Base-by-base conservation (phyloP, 768 basidiomycete genomes). In the Mycena kentingensis region DNA sequence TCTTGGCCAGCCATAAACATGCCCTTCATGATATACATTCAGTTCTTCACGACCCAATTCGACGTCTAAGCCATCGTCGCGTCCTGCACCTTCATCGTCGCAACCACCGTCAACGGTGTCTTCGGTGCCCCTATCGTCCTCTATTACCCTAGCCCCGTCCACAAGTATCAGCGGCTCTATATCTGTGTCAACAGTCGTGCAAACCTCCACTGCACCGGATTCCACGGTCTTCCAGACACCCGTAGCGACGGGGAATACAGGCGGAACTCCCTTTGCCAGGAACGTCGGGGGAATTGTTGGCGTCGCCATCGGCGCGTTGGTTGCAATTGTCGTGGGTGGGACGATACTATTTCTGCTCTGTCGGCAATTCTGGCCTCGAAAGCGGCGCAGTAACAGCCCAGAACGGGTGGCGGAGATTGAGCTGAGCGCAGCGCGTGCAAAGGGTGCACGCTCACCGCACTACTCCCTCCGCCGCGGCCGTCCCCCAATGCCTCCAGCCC, bases 201-300 rank as follows among this genome's bases (percentile, higher is more conserved):
- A 26, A 6, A 48, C 46, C 13, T 32, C 46, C 24, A 48, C 46
- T 13, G 22, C 19, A 12, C 35, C 46, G 6, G 22, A 22, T 12
- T 35, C 46, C 12, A 48, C 46, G 6, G 28, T 46, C 25, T 36
- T 48, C n/a, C 18, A 22, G 16, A 31, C 19, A 11, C 45, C 27
- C 3, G 45, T 24, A 18, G 36, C 46, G 18, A 21, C 15, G 22
- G 34, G 46, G 8, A 5, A 5, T 10, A 10, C 41, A 25, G 41
- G 41, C 21, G 24, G 41, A 5, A 42, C 41, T 8, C 21, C 41
- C 25, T 54, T 54, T 41, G 45, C 52, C 4, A 45, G 44, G 28
- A 54, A 54, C 21, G 46, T 47, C 22, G 46, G 52, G 21, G 52
- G 46, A 5, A 54, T 54, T 31, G 37, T 54, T 13, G 52, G 46